Evolutionary conservation across 768 basidiomycete genomes (phyloP).

Genomic region (Tubosaeta brunneosetosa): DNA sequence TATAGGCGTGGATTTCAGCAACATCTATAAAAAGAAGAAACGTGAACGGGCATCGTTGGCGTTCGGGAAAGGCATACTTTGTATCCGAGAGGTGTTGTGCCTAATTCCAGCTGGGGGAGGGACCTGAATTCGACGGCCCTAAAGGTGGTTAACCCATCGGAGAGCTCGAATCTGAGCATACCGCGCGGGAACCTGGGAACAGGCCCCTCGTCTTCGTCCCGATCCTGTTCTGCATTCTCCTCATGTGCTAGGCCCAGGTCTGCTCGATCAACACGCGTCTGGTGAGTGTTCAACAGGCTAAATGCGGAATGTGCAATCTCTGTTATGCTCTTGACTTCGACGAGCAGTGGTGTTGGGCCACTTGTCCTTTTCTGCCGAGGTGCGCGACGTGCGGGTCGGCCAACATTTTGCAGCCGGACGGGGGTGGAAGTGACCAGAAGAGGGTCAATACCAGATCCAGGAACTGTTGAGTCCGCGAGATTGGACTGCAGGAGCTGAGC

Average conservation of each 20-base stretch:
- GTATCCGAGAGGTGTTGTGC: slow-evolving; percentile 73
- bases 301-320: slow-evolving; percentile 87
- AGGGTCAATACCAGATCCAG: slow-evolving; percentile 57
- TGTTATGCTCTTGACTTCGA: slow-evolving; percentile 72
- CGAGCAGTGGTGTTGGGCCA: slow-evolving; percentile 51
- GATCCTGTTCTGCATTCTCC: slow-evolving; percentile 32
- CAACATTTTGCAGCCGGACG: background rate
- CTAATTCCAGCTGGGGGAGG: slow-evolving; percentile 62
- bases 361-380: slow-evolving; percentile 19
- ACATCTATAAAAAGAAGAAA: slow-evolving; percentile 41
- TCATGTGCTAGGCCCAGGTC: slow-evolving; percentile 40
- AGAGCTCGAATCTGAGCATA: slow-evolving; percentile 71
- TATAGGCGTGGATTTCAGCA: slow-evolving; percentile 64
- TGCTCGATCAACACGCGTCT: slow-evolving; percentile 57
- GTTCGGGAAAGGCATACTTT: slow-evolving; percentile 49
- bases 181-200: slow-evolving; percentile 78
- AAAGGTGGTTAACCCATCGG: slow-evolving; percentile 67
- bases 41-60: background rate
- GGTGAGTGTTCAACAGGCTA: slow-evolving; percentile 59
- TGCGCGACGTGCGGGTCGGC: slow-evolving; percentile 1
- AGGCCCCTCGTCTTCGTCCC: slow-evolving; percentile 59
- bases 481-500: slow-evolving; percentile 68
- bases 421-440: slow-evolving; percentile 13
- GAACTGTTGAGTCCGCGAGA: slow-evolving; percentile 65
- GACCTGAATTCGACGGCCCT: slow-evolving; percentile 73